Evolutionary conservation across 345 rosid species (phyloP), one percentile per base, ranked within the genome.

Genomic region (Bretschneidera sinensis): DNA sequence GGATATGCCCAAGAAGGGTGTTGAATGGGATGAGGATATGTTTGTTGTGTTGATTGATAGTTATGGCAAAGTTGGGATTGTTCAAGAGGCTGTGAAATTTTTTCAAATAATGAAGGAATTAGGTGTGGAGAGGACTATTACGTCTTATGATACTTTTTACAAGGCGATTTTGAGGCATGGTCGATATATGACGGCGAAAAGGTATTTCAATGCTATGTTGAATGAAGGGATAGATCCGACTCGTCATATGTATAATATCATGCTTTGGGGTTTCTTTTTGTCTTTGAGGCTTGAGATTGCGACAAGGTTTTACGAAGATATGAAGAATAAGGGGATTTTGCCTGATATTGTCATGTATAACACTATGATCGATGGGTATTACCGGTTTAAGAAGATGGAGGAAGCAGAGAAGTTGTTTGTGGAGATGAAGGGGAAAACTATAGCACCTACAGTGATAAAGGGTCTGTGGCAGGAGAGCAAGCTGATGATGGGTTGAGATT

Each of bases 221-320:
- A 67, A 63, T 62, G 95, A 88, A 66, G 92, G 98, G 66, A 71
- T 88, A 22, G 89, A 80, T 69, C 98, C 96, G 0, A 65, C 86
- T n/a, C 59, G 81, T 57, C 95, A 86, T 39, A 92, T 95, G 28
- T 92, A 86, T 51, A 92, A 89, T 67, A 48, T 89, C 8, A 71
- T 92, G 91, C 64, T 92, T 23, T 89, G 96, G 95, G 98, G 98
- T 0, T 81, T 92, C 75, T 86, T 85, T 65, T 74, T 86, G 78
- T 85, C 90, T 11, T 47, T 81, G 82, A 88, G 83, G 76, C 57
- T 79, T 1, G 81, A 76, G 51, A 86, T 95, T 48, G 96, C 96
- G 14, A 52, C 65, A 69, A 81, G 92, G 71, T 91, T 85, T 69
- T 91, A 51, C 52, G 92, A 86, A 64, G 98, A 86, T 64, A 88